Conservation (phyloP, 805 yeast species). For the Hanseniaspora singularis region DNA sequence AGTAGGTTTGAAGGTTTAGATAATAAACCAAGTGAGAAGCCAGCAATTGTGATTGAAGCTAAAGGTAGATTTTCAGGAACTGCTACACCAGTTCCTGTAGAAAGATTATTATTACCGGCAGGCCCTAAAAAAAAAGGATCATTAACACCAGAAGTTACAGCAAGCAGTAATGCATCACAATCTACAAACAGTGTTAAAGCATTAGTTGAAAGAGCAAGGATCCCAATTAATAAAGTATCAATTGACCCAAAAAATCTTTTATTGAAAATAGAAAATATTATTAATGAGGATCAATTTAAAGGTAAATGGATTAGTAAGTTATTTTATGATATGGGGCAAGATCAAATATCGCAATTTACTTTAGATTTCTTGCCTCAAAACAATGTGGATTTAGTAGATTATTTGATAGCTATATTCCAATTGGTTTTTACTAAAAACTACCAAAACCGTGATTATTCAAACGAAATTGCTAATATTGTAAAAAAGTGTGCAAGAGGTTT, state of each 20-base stretch:
- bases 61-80: neutral
- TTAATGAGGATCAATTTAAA: neutral
- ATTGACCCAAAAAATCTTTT: neutral
- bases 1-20: conserved; percentile 10
- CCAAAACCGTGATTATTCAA: neutral
- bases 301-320: neutral
- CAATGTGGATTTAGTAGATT: neutral
- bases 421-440: neutral
- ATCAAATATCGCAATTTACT: neutral
- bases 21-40: neutral
- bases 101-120: too few species aligned
- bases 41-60: neutral
- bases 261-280: neutral
- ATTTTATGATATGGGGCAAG: neutral
- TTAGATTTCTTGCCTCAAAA: neutral
- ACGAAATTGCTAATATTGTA: neutral
- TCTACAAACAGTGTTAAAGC: too few species aligned
- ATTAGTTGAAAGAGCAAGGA: too few species aligned
- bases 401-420: neutral
- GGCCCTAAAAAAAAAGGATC: too few species aligned
- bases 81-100: too few species aligned
- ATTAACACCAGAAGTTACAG: too few species aligned
- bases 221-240: neutral
- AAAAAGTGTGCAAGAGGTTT: neutral
- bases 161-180: too few species aligned